Base-by-base conservation (phyloP, 768 basidiomycete genomes). In the Calocybe indica region DNA sequence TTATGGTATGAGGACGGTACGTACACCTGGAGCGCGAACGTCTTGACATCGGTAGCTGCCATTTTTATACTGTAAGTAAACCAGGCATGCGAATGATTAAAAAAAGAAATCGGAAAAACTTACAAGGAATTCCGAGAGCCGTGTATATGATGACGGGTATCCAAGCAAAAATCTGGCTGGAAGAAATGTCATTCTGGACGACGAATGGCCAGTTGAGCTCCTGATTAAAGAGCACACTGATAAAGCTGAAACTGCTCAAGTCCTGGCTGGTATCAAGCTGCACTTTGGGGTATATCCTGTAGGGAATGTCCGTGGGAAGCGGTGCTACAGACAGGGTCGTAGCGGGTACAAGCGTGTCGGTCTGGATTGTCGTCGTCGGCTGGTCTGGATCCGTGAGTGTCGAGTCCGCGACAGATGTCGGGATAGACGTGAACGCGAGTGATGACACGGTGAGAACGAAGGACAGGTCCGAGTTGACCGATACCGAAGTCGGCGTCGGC, bases 131-230 rank as follows among this genome's bases (percentile, higher is more conserved):
- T 0, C 51, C 59, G 1, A 74, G 55, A 7, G 69, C 67, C 7
- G 55, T 61, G 1, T 55, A 48, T 29, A 75, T 60, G 39, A 73
- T 60, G 0, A 58, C 28, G 1, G 91, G 89, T 46, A 85, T 67
- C 57, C 74, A 85, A 9, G 76, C 79, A 58, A 97, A 88, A 37
- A 98, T 73, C 67, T 97, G 90, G 41, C 75, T 83, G 2, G 79
- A 72, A 0, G 87, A 76, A 46, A 83, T 70, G 6, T 64, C 49
- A 50, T 71, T 80, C 10, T 54, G 53, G 36, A 82, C 78, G 4
- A 92, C 86, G 54, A 82, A 89, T 0, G 55, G 13, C 92, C 92
- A 94, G 48, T 74, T 75, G 50, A 93, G 68, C 15, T 49, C 56
- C 4, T 57, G 40, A 46, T 80, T 73, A 63, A 91, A 85, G 51